Evolutionary conservation across 257 asterid species (phyloP), one percentile per base, ranked within the genome.

Genomic region (Gentiana dahurica): DNA sequence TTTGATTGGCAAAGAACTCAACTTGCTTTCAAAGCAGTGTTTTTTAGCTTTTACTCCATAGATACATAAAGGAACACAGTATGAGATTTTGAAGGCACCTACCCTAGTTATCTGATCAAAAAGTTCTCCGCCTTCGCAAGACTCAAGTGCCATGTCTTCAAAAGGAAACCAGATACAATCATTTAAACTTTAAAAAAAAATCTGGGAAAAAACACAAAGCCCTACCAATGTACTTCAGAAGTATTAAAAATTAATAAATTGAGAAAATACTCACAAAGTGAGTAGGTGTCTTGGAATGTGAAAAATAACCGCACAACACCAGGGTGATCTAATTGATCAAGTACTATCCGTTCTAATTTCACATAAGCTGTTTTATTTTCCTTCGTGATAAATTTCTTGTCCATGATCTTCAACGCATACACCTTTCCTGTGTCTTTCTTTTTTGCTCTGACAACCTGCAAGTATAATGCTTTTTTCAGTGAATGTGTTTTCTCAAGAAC

Each of bases 121-220:
- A 71, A 92, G 97, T 71, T 92, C 97, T 53, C 97, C 99, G 10
- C 99, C 99, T 55, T 92, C 99, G 72, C 99, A 92, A 11, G 99
- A 92, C 69, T 92, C 99, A 24, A 92, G 95, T n/a, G 81, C 99
- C 99, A 92, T 92, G 67, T 88, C 99, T 88, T 70, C 76, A 71
- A 51, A 73, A 73, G 50, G 63, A 6, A 77, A 62, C 54, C 43
- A 61, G 61, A 72, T 43, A 55, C 63, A 65, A 45, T 51, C 44
- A 70, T 71, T 60, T 70, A 58, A 69, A 64, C 53, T 70, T 46
- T 57, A 48, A 47, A 37, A 36, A 41, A 58, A 34, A 3, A 48
- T 43, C 54, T 45, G 50, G 37, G 57, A 63, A 52, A 47, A 44
- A 45, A 5, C 24, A 38, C 58, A n/a, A 61, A 41, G 35, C 4